Evolutionary conservation across 805 yeast species (phyloP).

Genomic region (Cyberlindnera americana): DNA sequence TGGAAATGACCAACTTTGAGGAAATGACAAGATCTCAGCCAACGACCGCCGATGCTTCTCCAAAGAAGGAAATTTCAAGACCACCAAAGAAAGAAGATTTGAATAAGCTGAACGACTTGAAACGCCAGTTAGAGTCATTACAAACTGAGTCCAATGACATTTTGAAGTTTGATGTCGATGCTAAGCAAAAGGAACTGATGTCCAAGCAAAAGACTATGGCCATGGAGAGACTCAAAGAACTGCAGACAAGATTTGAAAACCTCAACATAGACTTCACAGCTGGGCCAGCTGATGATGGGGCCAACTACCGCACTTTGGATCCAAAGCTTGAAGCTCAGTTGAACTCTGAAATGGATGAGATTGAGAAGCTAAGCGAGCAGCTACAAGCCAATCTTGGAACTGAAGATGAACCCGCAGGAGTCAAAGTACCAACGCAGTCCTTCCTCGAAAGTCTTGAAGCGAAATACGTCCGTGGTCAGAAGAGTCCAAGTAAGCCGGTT

Average conservation of each 20-base stretch:
- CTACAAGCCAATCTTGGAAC: constrained; percentile 16
- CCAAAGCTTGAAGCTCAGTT: constrained; percentile 39
- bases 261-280: constrained; percentile 52
- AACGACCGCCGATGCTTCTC: constrained; percentile 19
- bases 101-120: constrained; percentile 49
- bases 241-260: constrained; percentile 64
- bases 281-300: constrained; percentile 9
- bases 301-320: constrained; percentile 27
- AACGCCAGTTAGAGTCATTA: constrained; percentile 54
- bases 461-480: constrained; percentile 44
- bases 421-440: constrained; percentile 20
- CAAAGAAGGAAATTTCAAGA: constrained; percentile 31
- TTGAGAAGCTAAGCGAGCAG: constrained; percentile 24
- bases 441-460: constrained; percentile 36
- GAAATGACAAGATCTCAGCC: constrained; percentile 33
- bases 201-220: constrained; percentile 62
- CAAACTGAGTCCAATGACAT: constrained; percentile 77
- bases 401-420: neutral
- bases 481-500: constrained; percentile 22
- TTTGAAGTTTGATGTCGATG: constrained; percentile 55
- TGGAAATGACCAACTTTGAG: constrained; percentile 82
- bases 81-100: constrained; percentile 45
- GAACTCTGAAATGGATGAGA: constrained; percentile 35
- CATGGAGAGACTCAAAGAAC: constrained; percentile 63
- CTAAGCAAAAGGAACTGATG: constrained; percentile 51